Conservation (phyloP, 1,284 basidiomycete genomes). For the Lentinula novae-zelandiae region DNA sequence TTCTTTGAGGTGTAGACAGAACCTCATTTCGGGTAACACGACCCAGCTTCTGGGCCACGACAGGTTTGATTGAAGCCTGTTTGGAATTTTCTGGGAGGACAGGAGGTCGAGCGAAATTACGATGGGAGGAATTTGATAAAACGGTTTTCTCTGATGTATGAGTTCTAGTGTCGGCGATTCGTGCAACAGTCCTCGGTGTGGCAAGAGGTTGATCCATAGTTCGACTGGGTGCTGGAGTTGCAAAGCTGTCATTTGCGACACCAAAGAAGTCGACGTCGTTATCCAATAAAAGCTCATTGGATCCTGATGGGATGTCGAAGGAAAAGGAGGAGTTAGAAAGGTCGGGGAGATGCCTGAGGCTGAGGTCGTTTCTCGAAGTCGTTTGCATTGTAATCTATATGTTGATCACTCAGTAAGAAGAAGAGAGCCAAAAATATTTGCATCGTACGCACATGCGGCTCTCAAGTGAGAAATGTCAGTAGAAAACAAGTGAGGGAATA, state of each 20-base stretch:
- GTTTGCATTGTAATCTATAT: neutral
- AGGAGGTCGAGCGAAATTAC: neutral
- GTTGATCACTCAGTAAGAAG: neutral
- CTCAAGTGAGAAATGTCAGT: no score
- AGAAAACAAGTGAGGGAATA: no score
- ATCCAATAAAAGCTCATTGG: conserved; percentile 35
- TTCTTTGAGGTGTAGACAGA: conserved; percentile 7
- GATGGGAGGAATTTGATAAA: conserved; percentile 17
- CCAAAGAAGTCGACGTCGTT: conserved; percentile 39
- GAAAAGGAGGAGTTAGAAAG: conserved; percentile 31
- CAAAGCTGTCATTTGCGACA: conserved; percentile 31
- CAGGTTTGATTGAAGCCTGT: neutral
- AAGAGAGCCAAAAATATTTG: no score
- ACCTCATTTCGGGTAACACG: neutral
- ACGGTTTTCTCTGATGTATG: conserved; percentile 16
- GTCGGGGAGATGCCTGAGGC: conserved; percentile 46
- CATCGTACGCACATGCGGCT: no score
- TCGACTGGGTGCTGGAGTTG: conserved; percentile 24
- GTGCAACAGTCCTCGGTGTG: conserved; percentile 27
- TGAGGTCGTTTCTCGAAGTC: conserved; percentile 29
- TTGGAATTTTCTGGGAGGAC: neutral
- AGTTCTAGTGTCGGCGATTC: conserved; percentile 31
- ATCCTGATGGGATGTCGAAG: conserved; percentile 46
- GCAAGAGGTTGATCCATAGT: conserved; percentile 26
- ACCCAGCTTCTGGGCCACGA: neutral